Conservation (phyloP, 495 filamentous ascomycete genomes). For the Penicillium waksmanii region DNA sequence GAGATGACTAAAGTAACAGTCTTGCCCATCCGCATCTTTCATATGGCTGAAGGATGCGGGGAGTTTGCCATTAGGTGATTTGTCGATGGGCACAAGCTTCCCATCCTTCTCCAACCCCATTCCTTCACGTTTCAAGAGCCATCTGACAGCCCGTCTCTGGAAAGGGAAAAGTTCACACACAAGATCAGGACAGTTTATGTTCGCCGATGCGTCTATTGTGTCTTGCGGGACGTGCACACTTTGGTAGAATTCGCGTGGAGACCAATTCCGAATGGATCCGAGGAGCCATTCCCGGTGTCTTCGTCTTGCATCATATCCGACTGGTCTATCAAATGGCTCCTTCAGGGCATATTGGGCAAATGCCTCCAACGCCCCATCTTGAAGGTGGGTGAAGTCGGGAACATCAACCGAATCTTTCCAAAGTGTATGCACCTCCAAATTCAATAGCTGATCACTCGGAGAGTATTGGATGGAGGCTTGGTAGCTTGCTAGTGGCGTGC, state of each 20-base stretch:
- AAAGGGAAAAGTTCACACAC: constrained; percentile 68
- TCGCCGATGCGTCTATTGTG: constrained; percentile 37
- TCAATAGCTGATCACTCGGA: constrained; percentile 22
- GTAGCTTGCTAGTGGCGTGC: constrained; percentile 35
- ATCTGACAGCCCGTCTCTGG: constrained; percentile 70
- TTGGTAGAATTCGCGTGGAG: constrained; percentile 65
- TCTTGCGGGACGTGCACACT: constrained; percentile 61
- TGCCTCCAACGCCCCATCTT: constrained; percentile 22
- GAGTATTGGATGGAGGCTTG: constrained; percentile 33
- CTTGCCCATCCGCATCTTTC: constrained; percentile 52
- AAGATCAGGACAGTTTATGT: constrained; percentile 46
- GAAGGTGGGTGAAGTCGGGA: constrained; percentile 23
- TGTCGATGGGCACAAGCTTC: constrained; percentile 23
- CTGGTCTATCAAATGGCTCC: constrained; percentile 16
- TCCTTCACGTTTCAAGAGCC: constrained; percentile 67
- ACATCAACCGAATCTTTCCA: constrained; percentile 47
- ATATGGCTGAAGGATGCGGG: constrained; percentile 41
- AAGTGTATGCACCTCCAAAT: constrained; percentile 35
- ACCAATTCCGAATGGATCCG: constrained; percentile 38
- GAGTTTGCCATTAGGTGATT: constrained; percentile 20
- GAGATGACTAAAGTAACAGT: constrained; percentile 65
- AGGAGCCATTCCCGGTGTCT: constrained; percentile 20
- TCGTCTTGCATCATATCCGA: background rate
- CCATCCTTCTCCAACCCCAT: constrained; percentile 41
- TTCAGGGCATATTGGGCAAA: constrained; percentile 39